Conservation (phyloP, 495 filamentous ascomycete genomes). For the Penicillium maclennaniae region DNA sequence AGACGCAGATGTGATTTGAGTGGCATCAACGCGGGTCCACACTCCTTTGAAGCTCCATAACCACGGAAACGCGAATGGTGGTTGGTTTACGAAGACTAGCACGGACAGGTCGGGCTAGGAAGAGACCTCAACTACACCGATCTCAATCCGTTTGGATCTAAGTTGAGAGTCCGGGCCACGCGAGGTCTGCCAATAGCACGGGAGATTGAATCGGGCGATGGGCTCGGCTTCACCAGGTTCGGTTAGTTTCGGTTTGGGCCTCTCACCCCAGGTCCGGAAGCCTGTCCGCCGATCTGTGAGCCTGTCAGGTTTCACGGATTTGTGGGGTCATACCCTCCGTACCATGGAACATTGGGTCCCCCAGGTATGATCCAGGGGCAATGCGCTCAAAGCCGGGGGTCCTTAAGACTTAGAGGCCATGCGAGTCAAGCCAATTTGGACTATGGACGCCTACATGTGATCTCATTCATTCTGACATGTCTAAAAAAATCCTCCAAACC, state of each 20-base stretch:
- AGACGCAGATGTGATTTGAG: conserved; percentile 8
- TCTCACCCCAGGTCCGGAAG: conserved; percentile 1
- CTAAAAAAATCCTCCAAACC: not conserved
- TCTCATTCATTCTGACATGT: too few relatives aligned
- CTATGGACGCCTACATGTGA: too few relatives aligned
- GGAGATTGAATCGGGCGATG: not conserved
- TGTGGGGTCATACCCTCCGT: not conserved
- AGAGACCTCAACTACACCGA: not conserved
- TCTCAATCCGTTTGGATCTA: not conserved
- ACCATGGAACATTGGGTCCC: not conserved
- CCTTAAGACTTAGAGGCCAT: too few relatives aligned
- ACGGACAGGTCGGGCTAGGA: not conserved
- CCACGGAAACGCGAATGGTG: not conserved
- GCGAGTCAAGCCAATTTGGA: not conserved
- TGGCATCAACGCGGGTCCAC: conserved; percentile 6
- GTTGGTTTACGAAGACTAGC: not conserved
- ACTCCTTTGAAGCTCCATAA: not conserved
- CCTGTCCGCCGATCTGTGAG: conserved; percentile 14
- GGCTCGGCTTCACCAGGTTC: conserved; percentile 19
- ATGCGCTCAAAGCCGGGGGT: not conserved
- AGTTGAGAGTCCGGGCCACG: conserved; percentile 7
- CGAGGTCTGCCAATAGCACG: conserved; percentile 7
- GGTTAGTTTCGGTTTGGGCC: conserved; percentile 11
- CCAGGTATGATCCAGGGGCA: not conserved
- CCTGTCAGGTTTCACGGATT: conserved; percentile 8